phyloP scores from a whole-genome alignment of 1,139 yeast genomes.

The Kodamaea fungicola region DNA sequence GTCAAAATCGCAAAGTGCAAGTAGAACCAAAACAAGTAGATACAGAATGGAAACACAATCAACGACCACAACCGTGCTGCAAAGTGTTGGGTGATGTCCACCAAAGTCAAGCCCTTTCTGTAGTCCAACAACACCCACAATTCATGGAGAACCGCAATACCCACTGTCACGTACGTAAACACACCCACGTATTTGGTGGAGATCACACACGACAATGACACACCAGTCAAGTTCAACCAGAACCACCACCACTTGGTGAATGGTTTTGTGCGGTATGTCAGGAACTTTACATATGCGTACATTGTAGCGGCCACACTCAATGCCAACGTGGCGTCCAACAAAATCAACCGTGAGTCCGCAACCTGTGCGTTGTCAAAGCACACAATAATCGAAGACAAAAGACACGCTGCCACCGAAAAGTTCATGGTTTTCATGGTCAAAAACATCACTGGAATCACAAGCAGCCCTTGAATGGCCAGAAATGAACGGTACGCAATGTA shows the following conservation, averaged over 20 bases:
- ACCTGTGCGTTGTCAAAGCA: slow-evolving; percentile 90
- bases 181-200: slow-evolving; percentile 95
- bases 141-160: slow-evolving; percentile 80
- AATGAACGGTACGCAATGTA: slow-evolving; percentile 82
- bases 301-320: slow-evolving; percentile 78
- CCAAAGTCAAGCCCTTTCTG: slow-evolving; percentile 62
- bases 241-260: slow-evolving; percentile 76
- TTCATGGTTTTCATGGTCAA: slow-evolving; percentile 80
- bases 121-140: slow-evolving; percentile 83
- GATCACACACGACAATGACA: slow-evolving; percentile 83
- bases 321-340: slow-evolving; percentile 86
- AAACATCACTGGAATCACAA: slow-evolving; percentile 80
- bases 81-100: slow-evolving; percentile 64
- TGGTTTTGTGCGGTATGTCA: slow-evolving; percentile 65
- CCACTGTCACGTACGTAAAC: slow-evolving; percentile 83
- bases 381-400: slow-evolving; percentile 75
- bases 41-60: slow-evolving; percentile 73
- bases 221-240: slow-evolving; percentile 83
- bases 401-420: slow-evolving; percentile 74
- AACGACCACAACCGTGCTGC: slow-evolving; percentile 71
- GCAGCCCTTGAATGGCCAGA: slow-evolving; percentile 77
- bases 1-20: slow-evolving; percentile 79
- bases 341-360: slow-evolving; percentile 82
- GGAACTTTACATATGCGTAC: slow-evolving; percentile 74
- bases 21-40: slow-evolving; percentile 91